Conservation (phyloP, 208 protist species). For the Leptomonas seymouri region DNA sequence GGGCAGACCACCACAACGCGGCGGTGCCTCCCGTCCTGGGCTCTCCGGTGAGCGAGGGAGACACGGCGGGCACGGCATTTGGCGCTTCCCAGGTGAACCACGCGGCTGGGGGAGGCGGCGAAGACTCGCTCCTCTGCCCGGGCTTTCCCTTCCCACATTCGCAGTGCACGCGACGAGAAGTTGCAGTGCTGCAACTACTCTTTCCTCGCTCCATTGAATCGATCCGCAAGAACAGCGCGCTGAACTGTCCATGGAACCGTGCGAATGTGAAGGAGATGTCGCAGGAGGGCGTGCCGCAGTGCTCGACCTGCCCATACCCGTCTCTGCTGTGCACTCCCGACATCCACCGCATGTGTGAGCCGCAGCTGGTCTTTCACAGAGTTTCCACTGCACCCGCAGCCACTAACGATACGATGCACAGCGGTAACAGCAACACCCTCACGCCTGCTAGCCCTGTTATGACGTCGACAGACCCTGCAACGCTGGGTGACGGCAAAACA, state of each 20-base stretch:
- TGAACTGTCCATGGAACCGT: constrained; percentile 44
- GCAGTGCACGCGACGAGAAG: constrained; percentile 44
- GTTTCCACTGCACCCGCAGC: not conserved
- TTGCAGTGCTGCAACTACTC: constrained; percentile 49
- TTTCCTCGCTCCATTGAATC: constrained; percentile 64
- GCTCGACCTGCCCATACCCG: constrained; percentile 44
- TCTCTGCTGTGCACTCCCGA: constrained; percentile 71
- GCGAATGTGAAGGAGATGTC: constrained; percentile 18
- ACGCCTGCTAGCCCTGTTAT: not conserved
- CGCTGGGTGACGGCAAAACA: not conserved
- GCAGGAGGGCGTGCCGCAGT: constrained; percentile 36
- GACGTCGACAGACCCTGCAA: not conserved
- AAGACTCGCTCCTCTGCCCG: constrained; percentile 8
- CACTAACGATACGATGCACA: not conserved
- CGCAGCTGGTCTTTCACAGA: constrained; percentile 60
- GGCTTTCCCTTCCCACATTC: constrained; percentile 61
- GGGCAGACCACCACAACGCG: constrained; percentile 10
- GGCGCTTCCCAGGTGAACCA: too few species aligned
- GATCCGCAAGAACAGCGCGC: constrained; percentile 41
- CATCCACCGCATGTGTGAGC: constrained; percentile 59
- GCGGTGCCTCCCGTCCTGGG: not conserved
- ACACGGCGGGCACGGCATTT: too few species aligned
- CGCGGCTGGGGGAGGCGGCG: too few species aligned
- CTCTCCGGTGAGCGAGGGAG: constrained; percentile 2
- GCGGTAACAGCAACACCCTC: not conserved